Evolutionary conservation across 225 moss, liverwort and hornwort species (phyloP), one percentile per base, ranked within the genome.

Genomic region (Bryum argenteum): DNA sequence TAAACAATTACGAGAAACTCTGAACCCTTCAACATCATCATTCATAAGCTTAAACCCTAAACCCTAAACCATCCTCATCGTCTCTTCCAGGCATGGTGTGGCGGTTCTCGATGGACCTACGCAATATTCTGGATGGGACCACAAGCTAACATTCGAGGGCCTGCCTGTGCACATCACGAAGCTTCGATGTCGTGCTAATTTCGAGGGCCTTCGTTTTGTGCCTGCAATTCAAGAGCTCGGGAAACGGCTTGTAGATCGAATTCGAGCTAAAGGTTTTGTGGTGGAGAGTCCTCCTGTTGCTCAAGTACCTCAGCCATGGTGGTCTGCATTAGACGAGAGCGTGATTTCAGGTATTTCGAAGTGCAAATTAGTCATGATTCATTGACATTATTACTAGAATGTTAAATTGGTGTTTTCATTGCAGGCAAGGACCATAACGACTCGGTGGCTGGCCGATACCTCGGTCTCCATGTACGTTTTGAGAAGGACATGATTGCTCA

Each of bases 401-500:
- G 19, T 59, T 24, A 7, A 39, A 21, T 40, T 60, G 40, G 67
- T 64, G 14, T 26, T 28, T 9, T 42, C 45, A 60, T 75, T 72
- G 58, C 81, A 84, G 84, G 71, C 64, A 72, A 38, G 62, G 53
- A n/a, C 68, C 67, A 67, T 21, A 66, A 57, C 61, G 71, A 65
- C 33, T 57, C 52, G 26, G 71, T 69, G 14, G 84, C 74, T 26
- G 86, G 78, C 8, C 79, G 77, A 45, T 89, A 84, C 73, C 55
- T 89, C 16, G 89, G 86, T 75, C 86, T 89, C 28, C 89, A 89
- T 71, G 82, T 89, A 67, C 86, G 89, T 51, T 89, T 89, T 80
- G 86, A 89, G 72, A 89, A 87, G 72, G 89, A 89, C 56, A 89
- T 89, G 89, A 80, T 87, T 58, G 86, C 89, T 16, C 89, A 89